These are phyloP conservation scores for Melocanna baccifera DNA, from an alignment of 176 grass and related monocot genomes.

Conservation along the genomic window DNA sequence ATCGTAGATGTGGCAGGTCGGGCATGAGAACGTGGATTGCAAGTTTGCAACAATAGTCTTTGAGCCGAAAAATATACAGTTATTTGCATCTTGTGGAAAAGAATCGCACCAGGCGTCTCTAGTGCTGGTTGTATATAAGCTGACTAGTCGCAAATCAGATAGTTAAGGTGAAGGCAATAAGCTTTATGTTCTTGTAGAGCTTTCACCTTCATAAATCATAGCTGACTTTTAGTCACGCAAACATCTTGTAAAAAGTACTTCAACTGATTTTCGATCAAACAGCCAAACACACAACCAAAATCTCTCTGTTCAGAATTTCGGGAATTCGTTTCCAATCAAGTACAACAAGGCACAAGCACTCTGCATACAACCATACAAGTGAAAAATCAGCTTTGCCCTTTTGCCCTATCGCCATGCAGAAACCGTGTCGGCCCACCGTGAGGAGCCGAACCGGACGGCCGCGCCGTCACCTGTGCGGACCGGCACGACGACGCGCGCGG, in stretches of 20 bases:
- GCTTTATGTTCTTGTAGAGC: not conserved
- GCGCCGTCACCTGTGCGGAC: not conserved
- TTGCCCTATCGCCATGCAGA: not conserved
- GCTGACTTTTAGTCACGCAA: not conserved
- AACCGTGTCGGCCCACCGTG: slow-evolving; percentile 35
- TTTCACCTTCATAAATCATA: not conserved
- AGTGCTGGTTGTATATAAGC: too few species aligned
- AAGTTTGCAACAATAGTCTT: not conserved
- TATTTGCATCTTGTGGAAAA: too few species aligned
- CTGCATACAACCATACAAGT: not conserved
- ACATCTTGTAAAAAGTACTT: not conserved
- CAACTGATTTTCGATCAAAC: not conserved
- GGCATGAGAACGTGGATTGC: not conserved
- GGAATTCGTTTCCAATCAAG: not conserved
- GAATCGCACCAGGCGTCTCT: too few species aligned
- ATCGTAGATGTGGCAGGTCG: not conserved
- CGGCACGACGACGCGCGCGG: slow-evolving; percentile 33
- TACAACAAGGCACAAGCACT: not conserved
- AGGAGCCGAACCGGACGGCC: slow-evolving; percentile 52
- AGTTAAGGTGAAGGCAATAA: too few species aligned
- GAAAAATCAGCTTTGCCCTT: not conserved
- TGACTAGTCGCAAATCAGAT: not conserved
- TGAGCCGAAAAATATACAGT: too few species aligned
- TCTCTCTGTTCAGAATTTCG: not conserved
- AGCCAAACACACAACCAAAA: not conserved